Conservation (phyloP, 1,284 basidiomycete genomes). For the Ustilago loliicola region DNA sequence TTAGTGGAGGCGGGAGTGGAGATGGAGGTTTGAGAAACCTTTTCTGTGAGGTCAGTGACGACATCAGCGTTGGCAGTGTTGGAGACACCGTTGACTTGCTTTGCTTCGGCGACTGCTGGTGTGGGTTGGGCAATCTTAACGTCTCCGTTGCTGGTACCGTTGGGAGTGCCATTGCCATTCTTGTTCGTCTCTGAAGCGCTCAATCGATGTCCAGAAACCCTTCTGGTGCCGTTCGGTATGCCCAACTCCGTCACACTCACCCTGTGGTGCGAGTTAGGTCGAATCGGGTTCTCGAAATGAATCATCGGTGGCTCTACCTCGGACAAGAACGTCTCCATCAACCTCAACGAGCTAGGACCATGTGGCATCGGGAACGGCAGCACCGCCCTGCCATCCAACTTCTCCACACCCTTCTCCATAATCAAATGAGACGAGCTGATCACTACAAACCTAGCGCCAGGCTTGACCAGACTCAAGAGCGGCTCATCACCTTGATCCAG, state of each 20-base stretch:
- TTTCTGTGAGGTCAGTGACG: background rate
- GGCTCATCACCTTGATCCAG: constrained; percentile 26
- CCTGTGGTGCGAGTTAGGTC: constrained; percentile 21
- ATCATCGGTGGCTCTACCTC: constrained; percentile 45
- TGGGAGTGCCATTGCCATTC: constrained; percentile 1
- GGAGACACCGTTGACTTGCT: constrained; percentile 6
- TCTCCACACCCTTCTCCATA: constrained; percentile 18
- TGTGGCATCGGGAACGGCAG: constrained; percentile 52
- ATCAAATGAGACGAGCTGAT: constrained; percentile 26
- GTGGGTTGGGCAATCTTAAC: background rate
- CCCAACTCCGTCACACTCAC: constrained; percentile 23
- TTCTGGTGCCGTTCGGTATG: constrained; percentile 2
- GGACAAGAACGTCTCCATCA: constrained; percentile 48
- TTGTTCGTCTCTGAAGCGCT: background rate
- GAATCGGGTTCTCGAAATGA: constrained; percentile 14
- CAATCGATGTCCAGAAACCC: constrained; percentile 15
- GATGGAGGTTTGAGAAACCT: background rate
- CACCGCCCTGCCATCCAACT: constrained; percentile 35
- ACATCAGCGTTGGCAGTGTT: background rate
- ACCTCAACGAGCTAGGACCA: constrained; percentile 46
- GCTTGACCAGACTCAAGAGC: constrained; percentile 20
- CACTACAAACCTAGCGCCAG: constrained; percentile 36
- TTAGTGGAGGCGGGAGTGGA: constrained; percentile 8
- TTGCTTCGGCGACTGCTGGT: background rate
- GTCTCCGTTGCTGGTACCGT: background rate